Conservation (phyloP, 1,284 basidiomycete species). For the Naganishia sp. region DNA sequence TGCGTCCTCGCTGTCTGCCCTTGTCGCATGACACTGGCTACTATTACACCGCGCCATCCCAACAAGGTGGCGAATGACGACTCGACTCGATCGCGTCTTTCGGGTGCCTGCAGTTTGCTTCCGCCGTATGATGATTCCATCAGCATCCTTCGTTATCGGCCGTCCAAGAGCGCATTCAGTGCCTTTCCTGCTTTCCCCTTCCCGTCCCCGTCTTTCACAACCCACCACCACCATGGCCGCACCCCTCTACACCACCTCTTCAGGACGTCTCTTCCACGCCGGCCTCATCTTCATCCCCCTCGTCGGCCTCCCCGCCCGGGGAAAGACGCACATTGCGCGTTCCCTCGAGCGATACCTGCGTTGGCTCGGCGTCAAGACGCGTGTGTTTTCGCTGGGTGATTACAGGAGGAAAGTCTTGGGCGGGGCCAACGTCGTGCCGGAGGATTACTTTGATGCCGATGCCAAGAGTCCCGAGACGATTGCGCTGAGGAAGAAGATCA, state of each 20-base stretch:
- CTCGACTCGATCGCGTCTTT: background rate
- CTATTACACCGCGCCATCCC: background rate
- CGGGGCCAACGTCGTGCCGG: constrained; percentile 79
- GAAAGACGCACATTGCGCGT: constrained; percentile 95
- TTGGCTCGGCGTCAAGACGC: constrained; percentile 96
- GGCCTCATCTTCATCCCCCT: constrained; percentile 92
- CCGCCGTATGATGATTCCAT: too few species aligned
- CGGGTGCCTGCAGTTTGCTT: too few species aligned
- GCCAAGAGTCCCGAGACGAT: constrained; percentile 78
- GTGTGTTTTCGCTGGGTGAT: constrained; percentile 92
- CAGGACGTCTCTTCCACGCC: constrained; percentile 80
- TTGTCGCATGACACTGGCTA: too few species aligned
- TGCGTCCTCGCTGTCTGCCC: too few species aligned
- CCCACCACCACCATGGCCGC: constrained; percentile 69
- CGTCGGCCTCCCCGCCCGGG: constrained; percentile 80
- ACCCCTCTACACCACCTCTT: constrained; percentile 75
- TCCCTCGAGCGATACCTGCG: constrained; percentile 92
- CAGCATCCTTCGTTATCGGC: background rate
- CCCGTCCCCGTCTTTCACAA: background rate
- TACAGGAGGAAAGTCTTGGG: constrained; percentile 88
- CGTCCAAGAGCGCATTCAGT: too few species aligned
- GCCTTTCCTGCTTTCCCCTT: background rate
- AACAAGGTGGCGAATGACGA: background rate
- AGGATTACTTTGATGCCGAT: constrained; percentile 81
- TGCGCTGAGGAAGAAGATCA: constrained; percentile 70